Evolutionary conservation across 2,329 filamentous ascomycete species (phyloP), one percentile per base, ranked within the genome.

Genomic region (Ceratocystis papillata): DNA sequence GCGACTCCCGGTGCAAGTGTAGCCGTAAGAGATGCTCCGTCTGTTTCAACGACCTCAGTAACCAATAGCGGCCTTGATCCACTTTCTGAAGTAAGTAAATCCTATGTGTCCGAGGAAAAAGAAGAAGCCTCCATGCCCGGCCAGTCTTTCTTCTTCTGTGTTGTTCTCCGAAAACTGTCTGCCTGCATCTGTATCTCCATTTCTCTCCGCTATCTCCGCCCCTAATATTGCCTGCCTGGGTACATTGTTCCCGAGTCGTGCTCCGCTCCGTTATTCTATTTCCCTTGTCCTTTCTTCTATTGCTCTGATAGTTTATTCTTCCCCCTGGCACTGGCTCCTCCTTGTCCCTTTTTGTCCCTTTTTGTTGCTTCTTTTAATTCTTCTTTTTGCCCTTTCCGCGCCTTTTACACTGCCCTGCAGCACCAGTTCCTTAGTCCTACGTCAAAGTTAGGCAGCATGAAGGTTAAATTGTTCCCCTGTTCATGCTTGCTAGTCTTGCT

Each of bases 31-130:
- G 37, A 33, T 50, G 25, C 45, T n/a, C 15, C 22, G 20, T 30
- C 61, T 8, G 28, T 45, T 45, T 25, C 17, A 12, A 48, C 33
- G 37, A 33, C 28, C 22, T 57, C 55, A 10, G 63, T 48, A 17
- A 28, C 64, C n/a, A 50, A 37, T 59, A 62, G 59, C 28, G 33
- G 57, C 17, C 55, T 67, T 37, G 66, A 67, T 55, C 66, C 66
- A 44, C 46, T 67, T 7, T 67, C 66, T 10, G 44, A 65, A 63
- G 66, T 65, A 62, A 67, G 66, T 64, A n/a, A 30, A 59, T 17
- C 17, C 22, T 28, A 10, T 15, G 22, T 28, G 12, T 53, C 22
- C 20, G 10, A 48, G 20, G 2, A 22, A 30, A 30, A 12, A 25
- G 10, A 41, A 41, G 37, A 41, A 41, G 37, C 8, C 33, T 37